Evolutionary conservation across 2,329 filamentous ascomycete genomes (phyloP).

Genomic region (Sporothrix pseudoabietina): DNA sequence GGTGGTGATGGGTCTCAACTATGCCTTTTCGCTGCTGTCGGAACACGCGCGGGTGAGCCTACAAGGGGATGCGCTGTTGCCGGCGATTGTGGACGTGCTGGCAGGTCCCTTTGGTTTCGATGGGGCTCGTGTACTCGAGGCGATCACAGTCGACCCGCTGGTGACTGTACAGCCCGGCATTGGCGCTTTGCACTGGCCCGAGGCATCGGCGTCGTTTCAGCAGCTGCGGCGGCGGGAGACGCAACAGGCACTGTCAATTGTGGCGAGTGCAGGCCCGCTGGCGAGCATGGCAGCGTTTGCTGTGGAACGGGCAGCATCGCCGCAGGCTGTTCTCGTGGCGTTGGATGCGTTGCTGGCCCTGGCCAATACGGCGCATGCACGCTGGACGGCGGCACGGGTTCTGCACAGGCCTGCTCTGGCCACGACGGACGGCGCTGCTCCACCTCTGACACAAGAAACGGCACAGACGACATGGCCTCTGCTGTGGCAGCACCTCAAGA

Average conservation of each 20-base stretch:
- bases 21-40: constrained; percentile 72
- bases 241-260: constrained; percentile 44
- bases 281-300: constrained; percentile 66
- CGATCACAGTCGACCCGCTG: constrained; percentile 62
- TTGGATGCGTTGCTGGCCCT: constrained; percentile 69
- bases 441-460: constrained; percentile 66
- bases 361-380: constrained; percentile 63
- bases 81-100: constrained; percentile 67
- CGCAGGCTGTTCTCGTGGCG: constrained; percentile 36
- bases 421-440: constrained; percentile 49
- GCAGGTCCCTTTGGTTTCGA: constrained; percentile 74
- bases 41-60: constrained; percentile 60
- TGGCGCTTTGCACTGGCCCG: constrained; percentile 64
- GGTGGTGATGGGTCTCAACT: constrained; percentile 73
- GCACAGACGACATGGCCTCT: constrained; percentile 66
- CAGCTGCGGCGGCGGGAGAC: constrained; percentile 61
- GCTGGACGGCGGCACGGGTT: constrained; percentile 70
- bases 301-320: constrained; percentile 53
- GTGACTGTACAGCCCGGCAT: not conserved
- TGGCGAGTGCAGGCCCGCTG: constrained; percentile 67
- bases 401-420: constrained; percentile 71
- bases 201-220: constrained; percentile 60
- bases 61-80: constrained; percentile 70
- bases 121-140: constrained; percentile 72
- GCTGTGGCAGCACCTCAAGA: constrained; percentile 75